Conservation (phyloP, 2,329 filamentous ascomycete species). For the Fusarium sororula region DNA sequence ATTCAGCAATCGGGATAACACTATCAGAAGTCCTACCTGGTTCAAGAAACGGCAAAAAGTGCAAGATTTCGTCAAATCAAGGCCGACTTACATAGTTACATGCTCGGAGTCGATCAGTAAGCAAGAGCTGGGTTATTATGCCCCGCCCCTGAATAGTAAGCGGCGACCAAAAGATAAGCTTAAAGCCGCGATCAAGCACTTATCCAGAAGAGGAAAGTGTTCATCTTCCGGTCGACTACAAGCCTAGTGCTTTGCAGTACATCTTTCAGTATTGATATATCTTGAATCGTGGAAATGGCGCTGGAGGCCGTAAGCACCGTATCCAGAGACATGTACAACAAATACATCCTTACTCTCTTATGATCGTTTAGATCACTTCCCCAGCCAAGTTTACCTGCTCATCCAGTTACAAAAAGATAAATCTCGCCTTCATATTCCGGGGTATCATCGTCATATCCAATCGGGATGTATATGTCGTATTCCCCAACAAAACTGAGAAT, state of each 20-base stretch:
- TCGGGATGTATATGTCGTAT: not conserved
- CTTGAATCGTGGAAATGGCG: not conserved
- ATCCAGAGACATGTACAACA: not conserved
- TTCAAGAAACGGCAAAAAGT: not conserved
- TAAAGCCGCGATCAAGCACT: not conserved
- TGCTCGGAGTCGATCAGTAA: not conserved
- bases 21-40: accelerated
- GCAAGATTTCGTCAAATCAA: not conserved
- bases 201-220: not conserved
- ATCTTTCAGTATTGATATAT: not conserved
- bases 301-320: not conserved
- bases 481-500: not conserved
- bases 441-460: not conserved
- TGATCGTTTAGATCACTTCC: not conserved
- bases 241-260: accelerated
- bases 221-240: too few species aligned
- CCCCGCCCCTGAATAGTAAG: not conserved
- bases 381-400: accelerated
- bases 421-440: not conserved
- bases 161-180: not conserved
- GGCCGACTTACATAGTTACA: not conserved
- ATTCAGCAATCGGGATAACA: not conserved
- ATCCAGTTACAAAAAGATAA: accelerated
- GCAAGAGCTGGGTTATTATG: not conserved
- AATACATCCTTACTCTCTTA: not conserved